Evolutionary conservation across 169 alveolate genomes (phyloP), one percentile per base, ranked within the genome.

Genomic region (Eimeria falciformis): DNA sequence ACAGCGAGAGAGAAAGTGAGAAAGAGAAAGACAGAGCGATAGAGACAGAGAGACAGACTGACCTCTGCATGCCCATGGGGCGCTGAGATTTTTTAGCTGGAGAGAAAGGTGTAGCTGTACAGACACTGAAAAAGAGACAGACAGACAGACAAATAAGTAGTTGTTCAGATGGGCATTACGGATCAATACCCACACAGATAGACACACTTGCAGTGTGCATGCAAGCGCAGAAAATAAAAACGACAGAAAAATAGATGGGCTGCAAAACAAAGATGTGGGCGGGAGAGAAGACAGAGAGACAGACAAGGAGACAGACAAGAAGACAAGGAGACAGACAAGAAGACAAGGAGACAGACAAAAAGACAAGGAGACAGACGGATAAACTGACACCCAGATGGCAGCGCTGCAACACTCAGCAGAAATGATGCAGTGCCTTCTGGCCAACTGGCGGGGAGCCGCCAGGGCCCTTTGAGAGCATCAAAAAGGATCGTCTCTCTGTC

Each of bases 121-220:
- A 23, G 75, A 62, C 5, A 62, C 11, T 12, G 29, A 12, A 62
- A 62, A 62, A 23, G 75, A 62, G 75, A 62, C 11, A 62, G 29
- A 23, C 33, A 62, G 75, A 62, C n/a, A 50, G 62, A 50, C 62
- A 50, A 50, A n/a, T n/a, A n/a, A n/a, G n/a, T n/a, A n/a, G n/a
- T n/a, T n/a, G n/a, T n/a, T n/a, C n/a, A n/a, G n/a, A n/a, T n/a
- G n/a, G n/a, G n/a, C n/a, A n/a, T n/a, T n/a, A n/a, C n/a, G n/a
- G n/a, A n/a, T n/a, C n/a, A n/a, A n/a, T n/a, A n/a, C n/a, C n/a
- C n/a, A n/a, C n/a, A n/a, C n/a, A n/a, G n/a, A n/a, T n/a, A n/a
- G n/a, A n/a, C n/a, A n/a, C n/a, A n/a, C n/a, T n/a, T n/a, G n/a
- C n/a, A n/a, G n/a, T n/a, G n/a, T n/a, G n/a, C n/a, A n/a, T n/a